A percentile compares a stretch with the other conserved stretches of the same genome.
Evolutionary conservation across 2,329 filamentous ascomycete genomes (phyloP).

Genomic region (Hymenoscyphus fraxineus): DNA sequence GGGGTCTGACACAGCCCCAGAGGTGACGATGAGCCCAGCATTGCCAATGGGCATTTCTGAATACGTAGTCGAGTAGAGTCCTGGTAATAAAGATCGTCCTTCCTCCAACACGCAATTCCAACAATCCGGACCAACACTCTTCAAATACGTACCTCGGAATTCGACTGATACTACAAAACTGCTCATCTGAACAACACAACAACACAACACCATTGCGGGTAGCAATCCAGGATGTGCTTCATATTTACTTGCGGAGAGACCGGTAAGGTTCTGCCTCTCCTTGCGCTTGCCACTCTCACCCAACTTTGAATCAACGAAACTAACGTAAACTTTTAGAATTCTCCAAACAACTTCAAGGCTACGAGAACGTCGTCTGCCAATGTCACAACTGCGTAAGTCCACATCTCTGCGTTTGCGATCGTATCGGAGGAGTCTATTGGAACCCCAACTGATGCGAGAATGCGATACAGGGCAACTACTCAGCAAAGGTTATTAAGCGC

Average conservation of each 20-base stretch:
- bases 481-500: slow-evolving; percentile 56
- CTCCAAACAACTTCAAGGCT: slow-evolving; percentile 44
- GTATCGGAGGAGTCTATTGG: neutral
- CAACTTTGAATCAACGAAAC: slow-evolving; percentile 5
- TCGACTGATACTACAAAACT: neutral
- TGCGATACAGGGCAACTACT: slow-evolving; percentile 50
- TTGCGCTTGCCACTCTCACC: slow-evolving; percentile 8
- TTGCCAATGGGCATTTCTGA: too few relatives aligned
- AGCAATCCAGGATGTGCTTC: slow-evolving; percentile 28
- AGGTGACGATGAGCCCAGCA: neutral
- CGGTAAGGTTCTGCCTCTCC: slow-evolving; percentile 23
- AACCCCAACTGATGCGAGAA: slow-evolving; percentile 5
- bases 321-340: slow-evolving; percentile 31
- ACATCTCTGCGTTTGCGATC: neutral
- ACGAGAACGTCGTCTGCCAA: slow-evolving; percentile 58
- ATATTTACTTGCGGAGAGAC: slow-evolving; percentile 36
- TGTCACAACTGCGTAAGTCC: slow-evolving; percentile 55
- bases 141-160: neutral
- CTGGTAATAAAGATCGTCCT: neutral
- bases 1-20: neutral
- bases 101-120: neutral
- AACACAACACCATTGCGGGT: neutral
- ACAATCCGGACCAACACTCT: neutral
- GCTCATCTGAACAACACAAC: neutral
- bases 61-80: too few relatives aligned